Evolutionary conservation across 768 basidiomycete genomes (phyloP).

Genomic region (Naganishia friedmannii): DNA sequence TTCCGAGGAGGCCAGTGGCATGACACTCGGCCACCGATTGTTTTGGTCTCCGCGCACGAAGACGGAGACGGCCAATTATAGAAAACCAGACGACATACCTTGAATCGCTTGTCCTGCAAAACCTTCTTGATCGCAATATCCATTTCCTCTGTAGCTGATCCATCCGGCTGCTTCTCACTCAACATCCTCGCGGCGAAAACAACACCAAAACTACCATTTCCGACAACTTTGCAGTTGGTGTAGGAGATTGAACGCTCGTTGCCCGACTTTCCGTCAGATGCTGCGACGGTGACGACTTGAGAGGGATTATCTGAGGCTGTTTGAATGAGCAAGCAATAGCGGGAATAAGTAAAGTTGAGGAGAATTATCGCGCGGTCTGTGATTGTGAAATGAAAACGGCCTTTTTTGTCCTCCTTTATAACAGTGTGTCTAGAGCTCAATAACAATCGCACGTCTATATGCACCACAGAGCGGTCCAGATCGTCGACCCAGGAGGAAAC

Average conservation of each 20-base stretch:
- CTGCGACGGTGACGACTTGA: conserved; percentile 90
- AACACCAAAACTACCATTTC: conserved; percentile 98
- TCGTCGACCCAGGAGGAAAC: neutral
- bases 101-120: conserved; percentile 99
- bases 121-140: conserved; percentile 99
- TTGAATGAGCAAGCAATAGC: neutral
- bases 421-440: neutral
- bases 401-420: neutral
- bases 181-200: conserved; percentile 93
- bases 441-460: too few species aligned
- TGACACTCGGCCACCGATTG: too few species aligned
- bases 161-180: conserved; percentile 43
- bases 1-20: neutral
- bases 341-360: neutral
- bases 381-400: neutral
- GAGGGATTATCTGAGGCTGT: conserved; percentile 76
- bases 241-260: conserved; percentile 84
- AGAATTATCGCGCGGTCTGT: neutral
- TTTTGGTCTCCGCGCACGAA: neutral
- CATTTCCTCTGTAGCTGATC: conserved; percentile 40
- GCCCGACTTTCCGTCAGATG: conserved; percentile 89
- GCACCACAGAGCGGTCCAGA: neutral
- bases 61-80: too few species aligned
- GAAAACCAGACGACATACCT: conserved; percentile 62
- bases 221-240: conserved; percentile 96